A percentile compares a stretch with the other conserved stretches of the same genome.
These are phyloP conservation scores for Phlyctochytrium arcticum DNA, from an alignment of 192 early-diverging fungal species.

Conservation along the genomic window DNA sequence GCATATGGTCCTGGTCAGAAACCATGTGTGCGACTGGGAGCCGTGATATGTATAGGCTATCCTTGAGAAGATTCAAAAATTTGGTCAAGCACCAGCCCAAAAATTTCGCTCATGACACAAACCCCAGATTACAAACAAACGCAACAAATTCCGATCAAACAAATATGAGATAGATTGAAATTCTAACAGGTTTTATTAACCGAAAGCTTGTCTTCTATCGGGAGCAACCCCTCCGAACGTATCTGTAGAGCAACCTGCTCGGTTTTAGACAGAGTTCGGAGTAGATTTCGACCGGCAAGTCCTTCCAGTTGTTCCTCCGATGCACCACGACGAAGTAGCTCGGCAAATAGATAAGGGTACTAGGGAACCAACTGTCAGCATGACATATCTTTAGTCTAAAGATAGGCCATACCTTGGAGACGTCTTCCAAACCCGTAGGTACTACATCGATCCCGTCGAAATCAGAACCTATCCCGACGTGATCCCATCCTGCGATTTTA, in stretches of 20 bases:
- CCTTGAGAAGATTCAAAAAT: no score
- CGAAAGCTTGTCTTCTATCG: constrained; percentile 1
- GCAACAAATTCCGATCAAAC: no score
- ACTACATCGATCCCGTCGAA: constrained; percentile 55
- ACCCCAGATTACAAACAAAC: no score
- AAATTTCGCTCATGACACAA: no score
- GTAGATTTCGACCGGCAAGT: constrained; percentile 39
- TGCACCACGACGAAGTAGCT: constrained; percentile 36
- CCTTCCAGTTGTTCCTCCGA: constrained; percentile 37
- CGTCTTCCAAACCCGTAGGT: constrained; percentile 56
- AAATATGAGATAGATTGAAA: no score
- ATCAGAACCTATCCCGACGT: constrained; percentile 63
- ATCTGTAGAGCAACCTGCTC: constrained; percentile 23
- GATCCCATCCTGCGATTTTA: constrained; percentile 42
- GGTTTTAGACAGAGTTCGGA: constrained; percentile 33
- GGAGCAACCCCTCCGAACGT: not conserved
- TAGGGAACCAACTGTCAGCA: not conserved
- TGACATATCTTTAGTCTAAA: not conserved
- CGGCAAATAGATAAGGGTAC: constrained; percentile 44
- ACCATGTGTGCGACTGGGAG: no score
- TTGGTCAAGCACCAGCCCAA: no score
- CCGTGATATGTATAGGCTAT: no score
- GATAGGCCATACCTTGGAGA: constrained; percentile 35
- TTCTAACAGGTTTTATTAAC: constrained; percentile 17
- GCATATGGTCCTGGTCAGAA: no score